Conservation (phyloP, 305 asterid species). For the Fraxinus velutina region DNA sequence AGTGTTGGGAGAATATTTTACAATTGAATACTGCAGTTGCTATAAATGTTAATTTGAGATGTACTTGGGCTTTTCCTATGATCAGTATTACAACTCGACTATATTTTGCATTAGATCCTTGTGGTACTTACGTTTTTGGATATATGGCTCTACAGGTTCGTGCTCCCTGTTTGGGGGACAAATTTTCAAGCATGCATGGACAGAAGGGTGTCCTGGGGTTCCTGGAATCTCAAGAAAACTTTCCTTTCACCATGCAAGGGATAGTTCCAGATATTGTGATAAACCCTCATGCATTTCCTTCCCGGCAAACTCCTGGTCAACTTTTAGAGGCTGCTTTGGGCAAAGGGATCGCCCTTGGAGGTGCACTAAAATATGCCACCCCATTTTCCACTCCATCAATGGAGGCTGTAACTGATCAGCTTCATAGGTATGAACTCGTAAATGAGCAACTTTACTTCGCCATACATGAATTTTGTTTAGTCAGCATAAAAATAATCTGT, state of each 20-base stretch:
- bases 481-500: background rate
- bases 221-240: constrained; percentile 85
- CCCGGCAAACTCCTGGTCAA: constrained; percentile 94
- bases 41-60: background rate
- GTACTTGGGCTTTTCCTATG: background rate
- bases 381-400: constrained; percentile 77
- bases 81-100: background rate
- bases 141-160: constrained; percentile 62
- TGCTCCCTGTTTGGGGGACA: constrained; percentile 86
- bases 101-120: background rate
- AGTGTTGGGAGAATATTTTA: background rate
- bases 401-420: constrained; percentile 69
- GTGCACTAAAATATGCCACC: constrained; percentile 70
- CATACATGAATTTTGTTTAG: background rate
- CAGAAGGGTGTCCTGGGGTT: constrained; percentile 93
- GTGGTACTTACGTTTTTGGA: constrained; percentile 16
- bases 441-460: background rate
- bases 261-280: constrained; percentile 93
- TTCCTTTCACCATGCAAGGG: constrained; percentile 80
- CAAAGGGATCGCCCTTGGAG: constrained; percentile 86
- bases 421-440: constrained; percentile 58
- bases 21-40: background rate
- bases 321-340: constrained; percentile 84
- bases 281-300: constrained; percentile 96
- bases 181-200: constrained; percentile 98